Conservation (phyloP, 2,329 filamentous ascomycete genomes). For the Fusarium stilboides region DNA sequence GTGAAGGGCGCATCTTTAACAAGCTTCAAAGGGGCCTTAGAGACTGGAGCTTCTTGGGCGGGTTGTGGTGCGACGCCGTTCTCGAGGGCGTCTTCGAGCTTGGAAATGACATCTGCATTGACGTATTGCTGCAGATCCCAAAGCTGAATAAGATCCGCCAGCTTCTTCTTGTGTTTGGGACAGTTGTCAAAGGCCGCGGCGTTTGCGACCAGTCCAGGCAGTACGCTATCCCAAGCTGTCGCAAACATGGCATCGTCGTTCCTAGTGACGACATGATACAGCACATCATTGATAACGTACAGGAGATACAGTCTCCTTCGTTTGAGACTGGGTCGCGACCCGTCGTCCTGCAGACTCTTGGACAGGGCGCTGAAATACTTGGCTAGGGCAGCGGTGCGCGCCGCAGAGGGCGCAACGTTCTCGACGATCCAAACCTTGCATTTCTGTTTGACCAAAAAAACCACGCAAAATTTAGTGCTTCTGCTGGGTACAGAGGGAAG, state of each 20-base stretch:
- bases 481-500: conserved; percentile 46
- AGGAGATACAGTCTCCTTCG: conserved; percentile 82
- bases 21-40: conserved; percentile 54
- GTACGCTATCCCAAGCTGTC: conserved; percentile 68
- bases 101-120: conserved; percentile 64
- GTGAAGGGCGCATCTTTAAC: conserved; percentile 75
- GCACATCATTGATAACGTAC: conserved; percentile 83
- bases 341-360: conserved; percentile 57
- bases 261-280: conserved; percentile 76
- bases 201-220: conserved; percentile 74
- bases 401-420: conserved; percentile 77
- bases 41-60: conserved; percentile 37
- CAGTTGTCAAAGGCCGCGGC: conserved; percentile 71
- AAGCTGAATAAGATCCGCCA: conserved; percentile 74
- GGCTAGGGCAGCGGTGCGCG: conserved; percentile 76
- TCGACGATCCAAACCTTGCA: conserved; percentile 89
- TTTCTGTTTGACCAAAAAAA: conserved; percentile 70
- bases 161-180: conserved; percentile 76
- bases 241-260: conserved; percentile 68
- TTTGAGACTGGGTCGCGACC: conserved; percentile 68
- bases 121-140: conserved; percentile 81
- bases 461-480: conserved; percentile 50
- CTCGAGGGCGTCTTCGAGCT: conserved; percentile 72
- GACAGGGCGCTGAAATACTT: conserved; percentile 83
- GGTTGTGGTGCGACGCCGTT: conserved; percentile 53